Percentiles rank a stretch among this genome's conserved stretches.
Evolutionary conservation across 805 yeast genomes (phyloP).

Genomic region (Wickerhamiella nectarea): DNA sequence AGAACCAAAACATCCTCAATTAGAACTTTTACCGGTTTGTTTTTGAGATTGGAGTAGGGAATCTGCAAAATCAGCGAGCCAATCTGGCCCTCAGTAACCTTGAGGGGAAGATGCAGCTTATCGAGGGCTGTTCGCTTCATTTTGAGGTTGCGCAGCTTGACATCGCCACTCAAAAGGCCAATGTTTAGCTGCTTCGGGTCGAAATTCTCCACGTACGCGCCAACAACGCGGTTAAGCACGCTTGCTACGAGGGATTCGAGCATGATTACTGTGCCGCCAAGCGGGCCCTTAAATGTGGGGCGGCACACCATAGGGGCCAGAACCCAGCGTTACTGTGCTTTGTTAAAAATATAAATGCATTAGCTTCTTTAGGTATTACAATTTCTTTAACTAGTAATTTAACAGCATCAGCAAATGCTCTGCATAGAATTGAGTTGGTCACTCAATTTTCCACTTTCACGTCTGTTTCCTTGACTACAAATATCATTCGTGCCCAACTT

Average conservation of each 20-base stretch:
- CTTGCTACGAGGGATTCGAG: slow-evolving; percentile 34
- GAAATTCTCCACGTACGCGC: slow-evolving; percentile 71
- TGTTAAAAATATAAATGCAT: slow-evolving; percentile 15
- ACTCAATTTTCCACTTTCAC: too few species aligned
- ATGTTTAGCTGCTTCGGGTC: slow-evolving; percentile 90
- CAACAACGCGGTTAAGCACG: slow-evolving; percentile 30
- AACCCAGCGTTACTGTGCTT: too few species aligned
- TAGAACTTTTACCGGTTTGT: slow-evolving; percentile 77
- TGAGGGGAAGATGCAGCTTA: slow-evolving; percentile 68
- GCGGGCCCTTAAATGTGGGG: too few species aligned
- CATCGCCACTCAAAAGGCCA: slow-evolving; percentile 98
- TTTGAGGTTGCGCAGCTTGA: slow-evolving; percentile 60
- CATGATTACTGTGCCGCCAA: too few species aligned
- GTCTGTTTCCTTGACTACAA: too few species aligned
- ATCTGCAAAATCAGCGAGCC: slow-evolving; percentile 84
- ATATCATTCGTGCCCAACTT: too few species aligned
- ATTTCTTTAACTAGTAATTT: slow-evolving; percentile 3
- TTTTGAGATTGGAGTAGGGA: slow-evolving; percentile 92
- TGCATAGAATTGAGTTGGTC: too few species aligned
- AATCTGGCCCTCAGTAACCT: slow-evolving; percentile 76
- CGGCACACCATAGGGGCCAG: too few species aligned
- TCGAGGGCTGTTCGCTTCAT: slow-evolving; percentile 84
- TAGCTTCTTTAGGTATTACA: slow-evolving; percentile 9
- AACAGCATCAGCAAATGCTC: slow-evolving; percentile 10
- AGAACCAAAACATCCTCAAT: slow-evolving; percentile 78